A percentile compares a stretch with the other conserved stretches of the same genome.
These are phyloP conservation scores for Aphanomyces astaci DNA, from an alignment of 352 stramenopile species.

Conservation along the genomic window DNA sequence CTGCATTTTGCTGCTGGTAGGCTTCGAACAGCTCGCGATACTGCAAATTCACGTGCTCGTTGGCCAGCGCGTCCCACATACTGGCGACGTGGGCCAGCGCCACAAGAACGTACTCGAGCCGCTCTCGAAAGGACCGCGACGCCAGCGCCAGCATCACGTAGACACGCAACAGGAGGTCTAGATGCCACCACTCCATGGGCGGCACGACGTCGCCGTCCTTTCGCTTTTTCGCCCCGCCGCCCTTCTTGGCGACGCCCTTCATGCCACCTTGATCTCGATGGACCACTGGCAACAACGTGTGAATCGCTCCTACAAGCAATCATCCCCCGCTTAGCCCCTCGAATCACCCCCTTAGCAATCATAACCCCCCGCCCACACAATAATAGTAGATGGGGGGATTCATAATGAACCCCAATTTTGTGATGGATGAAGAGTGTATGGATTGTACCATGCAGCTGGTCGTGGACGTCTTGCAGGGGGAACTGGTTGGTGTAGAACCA, in stretches of 20 bases:
- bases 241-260: neutral
- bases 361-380: too few species aligned
- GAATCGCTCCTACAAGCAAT: constrained; percentile 27
- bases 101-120: constrained; percentile 30
- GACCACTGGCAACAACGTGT: constrained; percentile 28
- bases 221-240: neutral
- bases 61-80: constrained; percentile 45
- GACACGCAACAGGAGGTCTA: constrained; percentile 3
- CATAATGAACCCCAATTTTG: too few species aligned
- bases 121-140: constrained; percentile 24
- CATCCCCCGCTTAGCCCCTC: too few species aligned
- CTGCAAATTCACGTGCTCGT: constrained; percentile 37
- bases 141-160: constrained; percentile 17
- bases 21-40: constrained; percentile 33
- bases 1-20: neutral
- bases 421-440: too few species aligned
- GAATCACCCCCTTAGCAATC: too few species aligned
- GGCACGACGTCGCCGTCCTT: neutral
- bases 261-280: neutral
- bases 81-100: constrained; percentile 40
- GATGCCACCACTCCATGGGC: constrained; percentile 14
- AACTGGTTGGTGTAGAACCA: constrained; percentile 75
- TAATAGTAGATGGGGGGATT: too few species aligned
- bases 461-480: constrained; percentile 39
- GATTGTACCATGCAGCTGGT: constrained; percentile 42